Percentiles rank a stretch among this genome's conserved stretches.
Evolutionary conservation across 2,329 filamentous ascomycete species (phyloP).

Genomic region (Xylaria sp.): DNA sequence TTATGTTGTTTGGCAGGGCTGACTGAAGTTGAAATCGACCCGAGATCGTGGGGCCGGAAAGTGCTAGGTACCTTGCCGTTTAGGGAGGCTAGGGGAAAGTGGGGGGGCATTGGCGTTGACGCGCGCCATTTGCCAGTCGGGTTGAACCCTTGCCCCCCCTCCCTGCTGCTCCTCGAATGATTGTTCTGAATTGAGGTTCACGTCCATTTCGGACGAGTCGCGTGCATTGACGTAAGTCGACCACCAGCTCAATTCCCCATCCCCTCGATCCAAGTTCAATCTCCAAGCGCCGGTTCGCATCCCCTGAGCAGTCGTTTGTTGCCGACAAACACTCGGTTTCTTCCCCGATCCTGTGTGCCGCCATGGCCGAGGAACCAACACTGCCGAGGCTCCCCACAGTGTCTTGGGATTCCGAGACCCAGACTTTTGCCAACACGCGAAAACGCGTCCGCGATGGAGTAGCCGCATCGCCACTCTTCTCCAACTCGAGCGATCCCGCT

Average conservation of each 20-base stretch:
- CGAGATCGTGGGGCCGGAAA: too few species aligned
- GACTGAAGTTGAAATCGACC: too few species aligned
- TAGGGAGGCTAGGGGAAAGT: too few species aligned
- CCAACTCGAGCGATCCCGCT: constrained; percentile 70
- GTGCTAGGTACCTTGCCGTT: too few species aligned
- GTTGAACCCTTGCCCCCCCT: background rate
- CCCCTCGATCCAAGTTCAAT: background rate
- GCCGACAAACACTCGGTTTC: background rate
- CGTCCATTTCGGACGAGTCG: background rate
- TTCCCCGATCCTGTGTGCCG: background rate
- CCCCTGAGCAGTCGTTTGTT: background rate
- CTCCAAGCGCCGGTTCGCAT: too few species aligned
- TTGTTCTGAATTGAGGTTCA: too few species aligned
- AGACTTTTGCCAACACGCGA: constrained; percentile 38
- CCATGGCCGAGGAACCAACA: constrained; percentile 43
- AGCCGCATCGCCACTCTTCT: constrained; percentile 42
- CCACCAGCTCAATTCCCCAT: background rate
- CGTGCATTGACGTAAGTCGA: constrained; percentile 5
- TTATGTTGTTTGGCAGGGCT: too few species aligned
- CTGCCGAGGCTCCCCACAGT: constrained; percentile 40
- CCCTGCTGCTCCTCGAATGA: too few species aligned
- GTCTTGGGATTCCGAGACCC: constrained; percentile 36
- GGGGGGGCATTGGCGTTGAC: background rate
- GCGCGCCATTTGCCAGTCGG: background rate
- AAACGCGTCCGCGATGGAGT: constrained; percentile 43